Base-by-base conservation (phyloP, 345 rosid genomes). In the Reutealis trisperma region DNA sequence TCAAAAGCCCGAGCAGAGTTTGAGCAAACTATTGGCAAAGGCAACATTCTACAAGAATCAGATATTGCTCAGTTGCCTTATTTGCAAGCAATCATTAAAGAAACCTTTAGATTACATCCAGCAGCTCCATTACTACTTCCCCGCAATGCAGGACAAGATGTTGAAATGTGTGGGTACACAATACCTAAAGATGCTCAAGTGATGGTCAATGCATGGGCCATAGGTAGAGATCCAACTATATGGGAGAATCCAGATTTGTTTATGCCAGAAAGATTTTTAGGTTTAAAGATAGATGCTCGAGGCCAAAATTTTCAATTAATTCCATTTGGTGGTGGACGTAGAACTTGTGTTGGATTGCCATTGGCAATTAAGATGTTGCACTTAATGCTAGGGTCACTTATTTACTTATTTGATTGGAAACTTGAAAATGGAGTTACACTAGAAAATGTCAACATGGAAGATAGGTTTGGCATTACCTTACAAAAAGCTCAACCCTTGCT, bases 1-100 rank as follows among this genome's bases (percentile, higher is more conserved):
- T 74, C 10, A 37, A 87, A 76, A 74, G 77, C 77, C 41, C 45
- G 74, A n/a, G 67, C 55, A 1, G 88, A 85, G 73, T 66, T 86
- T 67, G 77, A 15, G 49, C 21, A 55, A 81, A 77, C 21, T 78
- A 76, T 1, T 68, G 72, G 21, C 24, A 69, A 70, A 66, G 86
- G 79, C 13, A 0, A 62, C 78, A 21, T 1, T 1, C 8, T 85
- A 1, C 65, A 84, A 18, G 93, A 88, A 42, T 82, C 77, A 16
- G 80, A 86, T 27, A 67, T 85, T 6, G 18, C 71, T 4, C 19
- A 57, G 4, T 44, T 59, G 22, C 54, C 67, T 14, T 72, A 72
- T 27, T 60, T 72, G 42, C n/a, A 55, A 32, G 63, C 63, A 54
- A 57, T 71, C 13, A 21, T 71, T 19, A 71, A 71, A 21, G 75